Base-by-base conservation (phyloP, 495 filamentous ascomycete species). In the Hyaloscypha bicolor region DNA sequence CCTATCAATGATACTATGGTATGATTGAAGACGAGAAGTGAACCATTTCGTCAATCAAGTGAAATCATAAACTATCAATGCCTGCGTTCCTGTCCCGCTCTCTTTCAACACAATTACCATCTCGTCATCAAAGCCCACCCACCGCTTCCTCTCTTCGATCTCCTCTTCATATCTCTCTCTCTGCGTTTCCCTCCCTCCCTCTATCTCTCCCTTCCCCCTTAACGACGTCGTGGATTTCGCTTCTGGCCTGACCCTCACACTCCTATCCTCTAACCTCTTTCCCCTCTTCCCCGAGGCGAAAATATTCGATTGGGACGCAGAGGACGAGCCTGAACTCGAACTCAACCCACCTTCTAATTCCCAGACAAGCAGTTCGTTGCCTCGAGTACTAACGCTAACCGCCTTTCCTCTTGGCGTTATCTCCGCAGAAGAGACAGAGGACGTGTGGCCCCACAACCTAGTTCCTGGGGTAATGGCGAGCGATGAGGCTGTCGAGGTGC, bases 61-160 rank as follows among this genome's bases (percentile, higher is more conserved):
- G 75, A 99, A 99, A 79, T 99, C 93, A 76, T 97, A 97, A 67
- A 95, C 89, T 75, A 93, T 86, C 71, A 99, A 76, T 56, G 89
- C 85, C 72, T 94, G 91, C 29, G 82, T 81, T 29, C 91, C 90
- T 22, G 81, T 73, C 19, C 78, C 79, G 68, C 84, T 87, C 73
- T 94, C 92, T 57, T 91, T 88, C 56, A 97, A 80, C 57, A 97
- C 84, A 65, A 97, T 88, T 11, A 99, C 91, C 76, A 92, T 90
- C 77, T 97, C 93, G 42, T 97, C 95, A 73, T 98, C 93, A 76
- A 97, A 99, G 4, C 93, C 93, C 16, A 94, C 86, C 86, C 89
- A 96, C 48, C 88, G 80, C 60, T 82, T 76, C 22, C 77, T 71
- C 62, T 81, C 77, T 39, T 75, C 70, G 12, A 55, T n/a, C 21